These are phyloP conservation scores for Cystobasidium tubakii DNA, from an alignment of 768 basidiomycete species.

Conservation along the genomic window DNA sequence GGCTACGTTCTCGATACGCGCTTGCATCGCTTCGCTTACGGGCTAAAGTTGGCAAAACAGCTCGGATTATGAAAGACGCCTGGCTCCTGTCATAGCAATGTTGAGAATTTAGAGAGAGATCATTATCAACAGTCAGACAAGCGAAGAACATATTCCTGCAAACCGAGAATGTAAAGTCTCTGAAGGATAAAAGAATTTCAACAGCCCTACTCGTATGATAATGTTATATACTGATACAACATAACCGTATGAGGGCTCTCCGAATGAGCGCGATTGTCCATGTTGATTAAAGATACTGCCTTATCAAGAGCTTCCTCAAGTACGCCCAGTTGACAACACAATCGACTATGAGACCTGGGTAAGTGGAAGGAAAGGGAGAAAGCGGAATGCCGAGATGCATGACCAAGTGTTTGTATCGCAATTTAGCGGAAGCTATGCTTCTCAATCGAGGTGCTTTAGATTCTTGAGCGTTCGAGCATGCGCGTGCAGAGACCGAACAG, in stretches of 20 bases:
- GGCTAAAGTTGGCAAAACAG: slow-evolving; percentile 35
- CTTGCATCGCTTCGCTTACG: slow-evolving; percentile 63
- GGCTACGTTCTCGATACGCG: slow-evolving; percentile 66
- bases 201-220: too few relatives aligned
- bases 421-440: neutral
- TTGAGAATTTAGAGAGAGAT: too few relatives aligned
- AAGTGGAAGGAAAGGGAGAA: neutral
- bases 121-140: too few relatives aligned
- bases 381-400: neutral
- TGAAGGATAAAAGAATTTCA: too few relatives aligned
- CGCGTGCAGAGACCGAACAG: neutral
- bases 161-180: too few relatives aligned
- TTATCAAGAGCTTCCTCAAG: too few relatives aligned
- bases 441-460: neutral
- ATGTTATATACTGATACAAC: too few relatives aligned
- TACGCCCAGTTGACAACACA: too few relatives aligned
- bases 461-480: neutral
- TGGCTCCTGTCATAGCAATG: neutral
- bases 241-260: too few relatives aligned
- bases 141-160: too few relatives aligned
- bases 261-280: too few relatives aligned
- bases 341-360: too few relatives aligned
- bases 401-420: neutral
- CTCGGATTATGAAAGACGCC: neutral
- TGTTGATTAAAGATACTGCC: neutral